A percentile compares a stretch with the other conserved stretches of the same genome.
Conservation (phyloP, 2,329 filamentous ascomycete species). For the Tothia fuscella region DNA sequence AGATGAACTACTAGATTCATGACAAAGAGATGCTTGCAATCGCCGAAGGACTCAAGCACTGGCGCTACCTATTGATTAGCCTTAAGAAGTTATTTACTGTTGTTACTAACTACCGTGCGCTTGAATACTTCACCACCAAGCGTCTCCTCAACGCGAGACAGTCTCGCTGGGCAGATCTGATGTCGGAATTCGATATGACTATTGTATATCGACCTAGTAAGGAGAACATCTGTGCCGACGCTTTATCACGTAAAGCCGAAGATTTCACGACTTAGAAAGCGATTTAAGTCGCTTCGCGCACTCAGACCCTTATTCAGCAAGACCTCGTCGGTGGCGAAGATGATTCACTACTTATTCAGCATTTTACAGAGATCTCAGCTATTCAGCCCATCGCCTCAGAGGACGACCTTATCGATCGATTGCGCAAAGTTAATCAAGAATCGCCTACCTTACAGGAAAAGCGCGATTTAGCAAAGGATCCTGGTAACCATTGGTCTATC, state of each 20-base stretch:
- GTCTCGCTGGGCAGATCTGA: slow-evolving; percentile 16
- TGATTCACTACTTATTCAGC: too few species aligned
- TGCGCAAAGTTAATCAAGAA: too few species aligned
- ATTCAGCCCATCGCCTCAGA: too few species aligned
- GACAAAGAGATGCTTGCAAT: slow-evolving; percentile 27
- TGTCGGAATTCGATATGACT: slow-evolving; percentile 16
- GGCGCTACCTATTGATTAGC: slow-evolving; percentile 14
- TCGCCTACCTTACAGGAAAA: too few species aligned
- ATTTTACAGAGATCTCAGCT: too few species aligned
- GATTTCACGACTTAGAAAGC: background rate
- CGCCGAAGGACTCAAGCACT: slow-evolving; percentile 18
- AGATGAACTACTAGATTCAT: slow-evolving; percentile 25
- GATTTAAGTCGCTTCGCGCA: too few species aligned
- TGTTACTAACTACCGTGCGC: slow-evolving; percentile 19
- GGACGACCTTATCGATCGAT: too few species aligned
- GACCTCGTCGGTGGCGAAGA: too few species aligned
- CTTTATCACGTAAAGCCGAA: background rate
- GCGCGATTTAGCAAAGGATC: too few species aligned
- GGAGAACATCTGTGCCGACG: background rate
- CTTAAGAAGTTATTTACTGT: slow-evolving; percentile 13
- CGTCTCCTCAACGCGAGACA: slow-evolving; percentile 16
- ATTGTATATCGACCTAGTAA: slow-evolving; percentile 16
- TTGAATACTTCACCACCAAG: slow-evolving; percentile 19
- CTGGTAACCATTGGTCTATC: too few species aligned
- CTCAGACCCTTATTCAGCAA: too few species aligned